These are phyloP conservation scores for Claviceps purpurea DNA, from an alignment of 2,329 filamentous ascomycete species.

Conservation along the genomic window DNA sequence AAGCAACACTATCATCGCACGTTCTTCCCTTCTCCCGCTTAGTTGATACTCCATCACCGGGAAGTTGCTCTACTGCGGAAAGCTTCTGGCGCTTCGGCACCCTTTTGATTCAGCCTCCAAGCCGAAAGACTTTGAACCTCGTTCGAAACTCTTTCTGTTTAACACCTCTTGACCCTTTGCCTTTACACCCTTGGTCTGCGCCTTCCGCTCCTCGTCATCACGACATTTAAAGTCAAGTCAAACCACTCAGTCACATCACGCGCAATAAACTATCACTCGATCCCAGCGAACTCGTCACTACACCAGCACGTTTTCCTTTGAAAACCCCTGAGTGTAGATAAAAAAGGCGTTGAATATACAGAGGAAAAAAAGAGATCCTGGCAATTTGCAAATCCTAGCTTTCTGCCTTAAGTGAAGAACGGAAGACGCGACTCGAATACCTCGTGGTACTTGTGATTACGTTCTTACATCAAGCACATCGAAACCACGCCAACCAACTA, in stretches of 20 bases:
- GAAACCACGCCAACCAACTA: not conserved
- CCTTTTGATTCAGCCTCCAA: slow-evolving; percentile 5
- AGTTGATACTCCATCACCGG: slow-evolving; percentile 9
- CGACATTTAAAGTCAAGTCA: slow-evolving; percentile 13
- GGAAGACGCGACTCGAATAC: not conserved
- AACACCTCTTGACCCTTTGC: slow-evolving; percentile 15
- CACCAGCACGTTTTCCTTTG: slow-evolving; percentile 93
- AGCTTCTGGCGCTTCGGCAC: slow-evolving; percentile 6
- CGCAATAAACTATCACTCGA: slow-evolving; percentile 26
- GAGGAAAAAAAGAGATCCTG: slow-evolving; percentile 14
- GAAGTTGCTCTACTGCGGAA: slow-evolving; percentile 5
- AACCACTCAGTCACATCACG: slow-evolving; percentile 23
- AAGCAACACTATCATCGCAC: slow-evolving; percentile 21
- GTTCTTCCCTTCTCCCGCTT: slow-evolving; percentile 13
- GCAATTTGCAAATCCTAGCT: slow-evolving; percentile 12
- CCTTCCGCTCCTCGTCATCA: slow-evolving; percentile 17
- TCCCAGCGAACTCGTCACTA: slow-evolving; percentile 35
- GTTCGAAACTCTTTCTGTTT: slow-evolving; percentile 11
- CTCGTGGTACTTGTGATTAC: slow-evolving; percentile 8
- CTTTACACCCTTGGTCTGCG: slow-evolving; percentile 19
- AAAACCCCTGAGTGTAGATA: slow-evolving; percentile 65
- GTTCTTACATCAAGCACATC: slow-evolving; percentile 16
- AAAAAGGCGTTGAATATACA: slow-evolving; percentile 18
- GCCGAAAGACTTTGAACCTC: slow-evolving; percentile 1
- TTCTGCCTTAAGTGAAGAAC: not conserved